Base-by-base conservation (phyloP, 352 stramenopile genomes). In the Phytopythium chamaehyphon region DNA sequence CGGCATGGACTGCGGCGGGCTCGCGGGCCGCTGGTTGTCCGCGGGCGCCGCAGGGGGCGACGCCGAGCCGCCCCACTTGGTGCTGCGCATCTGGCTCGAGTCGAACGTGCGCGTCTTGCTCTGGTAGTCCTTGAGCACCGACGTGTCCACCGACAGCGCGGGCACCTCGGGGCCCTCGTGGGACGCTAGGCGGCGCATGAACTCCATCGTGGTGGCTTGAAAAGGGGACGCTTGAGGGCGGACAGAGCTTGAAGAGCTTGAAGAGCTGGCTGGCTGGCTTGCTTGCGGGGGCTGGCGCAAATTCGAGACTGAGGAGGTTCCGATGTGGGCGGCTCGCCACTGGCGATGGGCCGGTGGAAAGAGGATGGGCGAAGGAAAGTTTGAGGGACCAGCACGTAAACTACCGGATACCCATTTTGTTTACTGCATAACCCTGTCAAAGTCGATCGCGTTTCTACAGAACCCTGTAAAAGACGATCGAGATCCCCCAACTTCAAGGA, bases 71-170 rank as follows among this genome's bases (percentile, higher is more conserved):
- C 37, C 26, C 62, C 59, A 66, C 60, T 70, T 56, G 23, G 55
- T 45, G 51, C 74, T 49, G 52, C 57, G 55, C 35, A 57, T 19
- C 14, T 31, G 37, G 54, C 57, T 71, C 42, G 55, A 18, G 40
- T 62, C 60, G 15, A 60, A 35, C 56, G 62, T 40, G 33, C 54
- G 59, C 47, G 55, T 23, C 46, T 61, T 64, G 22, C 38, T 59
- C 43, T 57, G 56, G 46, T 51, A 59, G 26, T 56, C 51, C 55
- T 72, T 69, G 39, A 60, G 56, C 16, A 67, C 51, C 54, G 55
- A 74, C 22, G 76, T 86, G 68, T 88, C 70, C n/a, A 86, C 74
- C 21, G 61, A 62, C 8, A 81, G 56, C n/a, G 55, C 44, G 23
- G 48, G 26, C 19, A 65, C 53, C n/a, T 62, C 57, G 18, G 47